These are phyloP conservation scores for Miamiensis avidus DNA, from an alignment of 169 alveolate species.

Conservation along the genomic window DNA sequence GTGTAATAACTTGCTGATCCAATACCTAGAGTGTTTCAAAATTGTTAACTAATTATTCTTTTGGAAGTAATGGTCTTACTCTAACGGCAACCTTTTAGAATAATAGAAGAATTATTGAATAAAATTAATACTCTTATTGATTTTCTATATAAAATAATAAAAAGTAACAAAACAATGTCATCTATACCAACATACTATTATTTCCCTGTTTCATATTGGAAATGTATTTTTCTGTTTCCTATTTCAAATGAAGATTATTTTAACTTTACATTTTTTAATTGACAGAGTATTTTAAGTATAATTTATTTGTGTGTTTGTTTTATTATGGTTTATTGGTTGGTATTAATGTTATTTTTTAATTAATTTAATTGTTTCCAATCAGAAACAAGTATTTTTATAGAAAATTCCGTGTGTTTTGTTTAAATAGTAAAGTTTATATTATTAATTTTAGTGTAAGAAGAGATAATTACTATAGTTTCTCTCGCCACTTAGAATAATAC, in stretches of 20 bases:
- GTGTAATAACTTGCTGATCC: constrained; percentile 65
- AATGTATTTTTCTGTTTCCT: background rate
- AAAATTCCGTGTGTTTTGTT: too few relatives aligned
- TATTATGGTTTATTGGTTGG: background rate
- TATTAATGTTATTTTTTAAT: too few relatives aligned
- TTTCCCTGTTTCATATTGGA: background rate
- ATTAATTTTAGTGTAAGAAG: too few relatives aligned
- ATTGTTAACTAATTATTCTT: constrained; percentile 64
- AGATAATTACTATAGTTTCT: too few relatives aligned
- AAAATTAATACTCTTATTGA: background rate
- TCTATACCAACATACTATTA: background rate
- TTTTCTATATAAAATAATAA: too few relatives aligned
- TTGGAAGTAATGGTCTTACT: constrained; percentile 73
- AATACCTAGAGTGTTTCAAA: constrained; percentile 61
- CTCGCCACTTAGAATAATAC: too few relatives aligned
- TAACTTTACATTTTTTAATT: background rate
- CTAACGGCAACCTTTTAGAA: constrained; percentile 81
- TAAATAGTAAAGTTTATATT: too few relatives aligned
- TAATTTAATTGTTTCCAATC: too few relatives aligned
- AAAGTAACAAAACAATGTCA: background rate
- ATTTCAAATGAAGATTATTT: background rate
- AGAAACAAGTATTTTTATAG: too few relatives aligned
- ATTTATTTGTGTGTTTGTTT: background rate
- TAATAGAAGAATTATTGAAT: too few relatives aligned
- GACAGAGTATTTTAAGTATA: background rate